Base-by-base conservation (phyloP, 2,329 filamentous ascomycete species). In the Penicillium thymicola region DNA sequence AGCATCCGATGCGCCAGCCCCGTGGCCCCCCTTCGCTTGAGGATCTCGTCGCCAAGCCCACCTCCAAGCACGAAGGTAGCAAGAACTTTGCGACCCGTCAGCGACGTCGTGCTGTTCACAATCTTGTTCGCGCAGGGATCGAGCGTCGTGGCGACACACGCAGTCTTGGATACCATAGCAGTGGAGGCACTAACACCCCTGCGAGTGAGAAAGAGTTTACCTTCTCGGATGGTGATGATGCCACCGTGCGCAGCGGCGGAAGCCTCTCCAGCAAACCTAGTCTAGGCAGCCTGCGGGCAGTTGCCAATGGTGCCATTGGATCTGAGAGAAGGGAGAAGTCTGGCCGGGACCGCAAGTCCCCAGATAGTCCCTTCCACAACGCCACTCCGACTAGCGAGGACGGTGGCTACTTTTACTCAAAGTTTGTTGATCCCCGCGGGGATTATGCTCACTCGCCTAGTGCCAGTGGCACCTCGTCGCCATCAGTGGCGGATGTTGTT, bases 41-140 rank as follows among this genome's bases (percentile, higher is more conserved):
- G 65, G 94, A 99, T 77, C 85, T 99, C 58, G 85, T 88, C 69
- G 83, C 88, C 21, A 94, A 92, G 77, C 94, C 94, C 1, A 97
- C 93, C 9, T 87, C 90, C 64, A 96, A 92, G 78, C 85, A 93
- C 62, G 93, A 97, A 74, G 94, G 93, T 25, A 97, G 93, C 85
- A 80, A 97, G 85, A 99, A 99, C 79, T 99, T 99, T 76, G 89
- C 89, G 11, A 87, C 92, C 54, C 92, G 94, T 59, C 92, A 95
- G 69, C 91, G 94, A 58, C 91, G 93, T 62, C 92, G 89, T 67
- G 94, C 94, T 27, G 87, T 99, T 43, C 87, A 92, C 78, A 97
- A 92, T 71, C 84, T 99, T 48, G 90, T 97, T 59, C 89, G 90
- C 63, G 93, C 93, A 52, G 92, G 93, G 16, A 83, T 94, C 61